Evolutionary conservation across 2,329 filamentous ascomycete species (phyloP).

Genomic region (Xylaria sp.): DNA sequence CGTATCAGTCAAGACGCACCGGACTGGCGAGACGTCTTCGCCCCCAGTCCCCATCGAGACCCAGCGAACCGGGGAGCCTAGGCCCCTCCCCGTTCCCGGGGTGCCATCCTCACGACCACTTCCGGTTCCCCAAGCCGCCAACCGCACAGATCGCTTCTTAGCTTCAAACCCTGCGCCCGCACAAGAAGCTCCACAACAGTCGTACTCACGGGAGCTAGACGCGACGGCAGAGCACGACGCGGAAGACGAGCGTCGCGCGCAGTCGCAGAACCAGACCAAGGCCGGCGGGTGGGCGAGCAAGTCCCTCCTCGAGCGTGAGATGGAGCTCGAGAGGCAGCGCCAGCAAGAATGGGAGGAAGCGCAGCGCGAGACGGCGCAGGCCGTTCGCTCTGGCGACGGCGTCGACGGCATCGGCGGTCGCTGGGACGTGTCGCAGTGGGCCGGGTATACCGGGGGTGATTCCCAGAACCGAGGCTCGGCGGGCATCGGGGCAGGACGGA

Average conservation of each 20-base stretch:
- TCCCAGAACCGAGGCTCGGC: conserved; percentile 73
- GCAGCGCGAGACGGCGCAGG: conserved; percentile 71
- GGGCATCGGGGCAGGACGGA: conserved; percentile 74
- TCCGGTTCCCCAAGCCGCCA: conserved; percentile 49
- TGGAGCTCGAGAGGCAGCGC: conserved; percentile 80
- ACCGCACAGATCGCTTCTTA: conserved; percentile 68
- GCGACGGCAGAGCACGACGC: conserved; percentile 69
- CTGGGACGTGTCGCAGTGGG: conserved; percentile 82
- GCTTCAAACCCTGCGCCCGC: conserved; percentile 63
- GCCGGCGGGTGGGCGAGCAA: conserved; percentile 72
- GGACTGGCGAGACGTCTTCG: conserved; percentile 40
- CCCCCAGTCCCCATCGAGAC: conserved; percentile 46
- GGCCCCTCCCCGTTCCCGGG: conserved; percentile 64
- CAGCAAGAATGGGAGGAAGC: conserved; percentile 83
- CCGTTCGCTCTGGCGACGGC: conserved; percentile 60
- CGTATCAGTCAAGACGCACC: conserved; percentile 45
- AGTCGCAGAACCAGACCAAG: conserved; percentile 69
- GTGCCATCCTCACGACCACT: conserved; percentile 42
- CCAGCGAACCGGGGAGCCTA: conserved; percentile 54
- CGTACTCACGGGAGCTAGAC: conserved; percentile 65
- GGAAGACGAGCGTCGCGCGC: conserved; percentile 68
- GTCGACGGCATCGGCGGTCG: conserved; percentile 72
- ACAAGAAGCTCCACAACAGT: conserved; percentile 54
- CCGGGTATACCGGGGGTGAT: conserved; percentile 79
- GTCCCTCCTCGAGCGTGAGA: conserved; percentile 79